These are phyloP conservation scores for Lentinula guzmanii DNA, from an alignment of 768 basidiomycete species.

Conservation along the genomic window DNA sequence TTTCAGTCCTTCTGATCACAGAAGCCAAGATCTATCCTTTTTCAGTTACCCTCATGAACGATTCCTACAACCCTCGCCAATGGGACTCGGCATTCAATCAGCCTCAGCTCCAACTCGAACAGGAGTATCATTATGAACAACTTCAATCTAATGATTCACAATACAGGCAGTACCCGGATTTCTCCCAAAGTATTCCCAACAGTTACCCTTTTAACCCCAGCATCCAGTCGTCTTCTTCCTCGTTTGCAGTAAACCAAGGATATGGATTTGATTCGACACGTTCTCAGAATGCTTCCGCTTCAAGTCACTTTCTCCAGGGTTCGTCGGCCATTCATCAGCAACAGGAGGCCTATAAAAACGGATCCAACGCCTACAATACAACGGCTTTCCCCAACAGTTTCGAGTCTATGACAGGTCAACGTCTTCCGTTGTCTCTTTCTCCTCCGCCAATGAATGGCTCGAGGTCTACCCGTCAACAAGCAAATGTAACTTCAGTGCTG, in stretches of 20 bases:
- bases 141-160: conserved; percentile 7
- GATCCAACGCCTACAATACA: not conserved
- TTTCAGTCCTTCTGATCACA: not conserved
- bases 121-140: conserved; percentile 21
- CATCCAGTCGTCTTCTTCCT: conserved; percentile 15
- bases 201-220: not conserved
- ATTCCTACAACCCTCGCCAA: not conserved
- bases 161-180: conserved; percentile 5
- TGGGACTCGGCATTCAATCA: conserved; percentile 12
- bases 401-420: not conserved
- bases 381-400: not conserved
- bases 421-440: not conserved
- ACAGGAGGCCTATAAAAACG: not conserved
- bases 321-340: not conserved
- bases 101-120: conserved; percentile 27
- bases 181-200: conserved; percentile 5
- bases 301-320: not conserved
- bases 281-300: not conserved
- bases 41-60: conserved; percentile 1
- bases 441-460: not conserved
- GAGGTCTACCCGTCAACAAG: not conserved
- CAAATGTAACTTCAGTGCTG: not conserved
- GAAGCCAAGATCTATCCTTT: not conserved
- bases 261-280: not conserved
- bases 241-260: not conserved